Evolutionary conservation across 768 basidiomycete species (phyloP).

Genomic region (Hirschioporus abietinus): DNA sequence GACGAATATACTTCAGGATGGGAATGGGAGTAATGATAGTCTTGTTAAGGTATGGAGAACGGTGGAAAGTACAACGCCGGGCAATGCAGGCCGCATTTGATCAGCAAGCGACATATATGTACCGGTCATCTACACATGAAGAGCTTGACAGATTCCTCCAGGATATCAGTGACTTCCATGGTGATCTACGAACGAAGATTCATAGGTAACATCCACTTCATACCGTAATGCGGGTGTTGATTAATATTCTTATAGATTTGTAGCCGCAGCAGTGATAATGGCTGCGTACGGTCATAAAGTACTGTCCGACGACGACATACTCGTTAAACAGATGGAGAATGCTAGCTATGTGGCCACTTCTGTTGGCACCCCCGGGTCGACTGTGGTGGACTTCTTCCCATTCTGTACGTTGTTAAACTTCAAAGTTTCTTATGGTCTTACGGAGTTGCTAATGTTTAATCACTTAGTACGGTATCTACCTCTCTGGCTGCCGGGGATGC

Average conservation of each 20-base stretch:
- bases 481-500: not conserved
- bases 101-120: constrained; percentile 15
- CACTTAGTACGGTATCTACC: not conserved
- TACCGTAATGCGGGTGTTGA: not conserved
- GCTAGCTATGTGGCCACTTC: constrained; percentile 18
- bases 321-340: constrained; percentile 23
- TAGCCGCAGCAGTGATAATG: constrained; percentile 25
- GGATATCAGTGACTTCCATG: constrained; percentile 6
- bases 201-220: not conserved
- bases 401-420: constrained; percentile 21
- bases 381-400: constrained; percentile 31
- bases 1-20: constrained; percentile 7
- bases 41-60: constrained; percentile 19
- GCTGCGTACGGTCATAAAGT: constrained; percentile 28
- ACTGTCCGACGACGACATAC: constrained; percentile 23
- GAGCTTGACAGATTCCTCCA: not conserved
- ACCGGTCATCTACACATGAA: not conserved
- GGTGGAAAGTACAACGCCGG: constrained; percentile 23
- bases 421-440: not conserved
- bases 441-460: not conserved
- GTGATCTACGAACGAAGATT: not conserved
- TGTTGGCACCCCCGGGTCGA: constrained; percentile 21
- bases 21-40: constrained; percentile 20
- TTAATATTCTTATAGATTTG: constrained; percentile 18
- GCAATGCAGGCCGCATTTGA: constrained; percentile 24